Percentiles rank a stretch among this genome's conserved stretches.
phyloP scores from a whole-genome alignment of 441 rosid genomes.

The Erodium trifolium region DNA sequence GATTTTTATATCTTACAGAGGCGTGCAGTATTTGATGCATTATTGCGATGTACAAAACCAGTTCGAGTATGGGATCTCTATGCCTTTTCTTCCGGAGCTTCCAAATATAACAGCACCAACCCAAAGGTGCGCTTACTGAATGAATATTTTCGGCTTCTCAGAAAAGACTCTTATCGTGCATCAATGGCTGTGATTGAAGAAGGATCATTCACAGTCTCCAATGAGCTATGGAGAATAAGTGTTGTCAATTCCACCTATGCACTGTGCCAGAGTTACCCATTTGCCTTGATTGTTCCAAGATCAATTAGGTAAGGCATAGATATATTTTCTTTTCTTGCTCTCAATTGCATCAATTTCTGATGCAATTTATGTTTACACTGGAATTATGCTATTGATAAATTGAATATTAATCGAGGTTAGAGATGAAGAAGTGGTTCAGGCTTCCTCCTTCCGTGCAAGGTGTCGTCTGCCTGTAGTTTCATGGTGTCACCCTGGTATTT shows the following conservation, averaged over 20 bases:
- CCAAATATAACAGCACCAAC: slow-evolving; percentile 50
- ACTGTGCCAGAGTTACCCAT: slow-evolving; percentile 81
- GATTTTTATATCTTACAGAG: slow-evolving; percentile 47
- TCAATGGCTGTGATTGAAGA: slow-evolving; percentile 64
- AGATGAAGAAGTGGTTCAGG: slow-evolving; percentile 82
- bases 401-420: slow-evolving; percentile 36
- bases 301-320: slow-evolving; percentile 51
- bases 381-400: slow-evolving; percentile 22
- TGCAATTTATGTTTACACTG: slow-evolving; percentile 5
- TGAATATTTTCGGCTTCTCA: slow-evolving; percentile 92
- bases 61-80: slow-evolving; percentile 76
- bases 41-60: slow-evolving; percentile 54
- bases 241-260: slow-evolving; percentile 54
- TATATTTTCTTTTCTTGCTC: slow-evolving; percentile 16
- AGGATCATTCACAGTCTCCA: slow-evolving; percentile 61
- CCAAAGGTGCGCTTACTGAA: slow-evolving; percentile 85
- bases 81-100: slow-evolving; percentile 73
- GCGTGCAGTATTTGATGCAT: slow-evolving; percentile 59
- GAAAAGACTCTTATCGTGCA: slow-evolving; percentile 45
- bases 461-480: slow-evolving; percentile 83
- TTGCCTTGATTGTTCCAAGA: slow-evolving; percentile 86
- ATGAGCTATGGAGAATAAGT: slow-evolving; percentile 87
- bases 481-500: slow-evolving; percentile 91
- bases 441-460: slow-evolving; percentile 84
- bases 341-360: slow-evolving; percentile 9